Evolutionary conservation across 129 eudicot species (phyloP).

Genomic region (Chrysanthemum lavandulifolium): DNA sequence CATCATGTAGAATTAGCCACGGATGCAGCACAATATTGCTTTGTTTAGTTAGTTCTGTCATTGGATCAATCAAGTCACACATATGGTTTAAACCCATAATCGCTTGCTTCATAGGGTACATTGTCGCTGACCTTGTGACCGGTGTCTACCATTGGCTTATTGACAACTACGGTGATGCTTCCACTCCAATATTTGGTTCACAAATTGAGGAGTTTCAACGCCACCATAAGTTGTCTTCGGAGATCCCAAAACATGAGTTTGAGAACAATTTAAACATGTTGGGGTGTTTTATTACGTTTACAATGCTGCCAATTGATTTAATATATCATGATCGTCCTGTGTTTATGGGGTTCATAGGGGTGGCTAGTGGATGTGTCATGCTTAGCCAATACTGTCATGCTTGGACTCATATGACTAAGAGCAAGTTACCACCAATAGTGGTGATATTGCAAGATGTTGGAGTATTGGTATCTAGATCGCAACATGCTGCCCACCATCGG

Average conservation of each 20-base stretch:
- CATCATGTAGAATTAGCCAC: conserved; percentile 60
- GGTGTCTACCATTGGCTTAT: conserved; percentile 81
- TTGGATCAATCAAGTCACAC: conserved; percentile 38
- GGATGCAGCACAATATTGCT: conserved; percentile 66
- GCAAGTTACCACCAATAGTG: conserved; percentile 55
- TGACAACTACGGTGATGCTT: conserved; percentile 62
- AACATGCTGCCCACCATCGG: conserved; percentile 63
- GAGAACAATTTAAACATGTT: conserved; percentile 58
- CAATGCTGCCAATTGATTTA: conserved; percentile 44
- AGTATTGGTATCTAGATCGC: conserved; percentile 51
- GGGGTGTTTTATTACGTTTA: conserved; percentile 39
- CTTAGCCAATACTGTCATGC: conserved; percentile 62
- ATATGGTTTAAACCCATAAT: conserved; percentile 48
- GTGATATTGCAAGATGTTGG: conserved; percentile 64
- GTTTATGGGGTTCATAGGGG: conserved; percentile 44
- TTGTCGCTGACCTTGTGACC: conserved; percentile 61
- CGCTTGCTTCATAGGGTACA: conserved; percentile 50
- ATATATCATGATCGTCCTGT: conserved; percentile 32
- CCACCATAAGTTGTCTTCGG: conserved; percentile 65
- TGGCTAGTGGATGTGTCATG: conserved; percentile 59
- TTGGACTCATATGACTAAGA: conserved; percentile 64
- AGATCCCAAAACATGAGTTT: conserved; percentile 49
- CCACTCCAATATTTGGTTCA: conserved; percentile 62
- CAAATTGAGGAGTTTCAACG: conserved; percentile 64
- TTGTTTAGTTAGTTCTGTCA: conserved; percentile 50